Evolutionary conservation across 192 early-diverging fungal species (phyloP), one percentile per base, ranked within the genome.

Genomic region (Gamsiella multidivaricata): DNA sequence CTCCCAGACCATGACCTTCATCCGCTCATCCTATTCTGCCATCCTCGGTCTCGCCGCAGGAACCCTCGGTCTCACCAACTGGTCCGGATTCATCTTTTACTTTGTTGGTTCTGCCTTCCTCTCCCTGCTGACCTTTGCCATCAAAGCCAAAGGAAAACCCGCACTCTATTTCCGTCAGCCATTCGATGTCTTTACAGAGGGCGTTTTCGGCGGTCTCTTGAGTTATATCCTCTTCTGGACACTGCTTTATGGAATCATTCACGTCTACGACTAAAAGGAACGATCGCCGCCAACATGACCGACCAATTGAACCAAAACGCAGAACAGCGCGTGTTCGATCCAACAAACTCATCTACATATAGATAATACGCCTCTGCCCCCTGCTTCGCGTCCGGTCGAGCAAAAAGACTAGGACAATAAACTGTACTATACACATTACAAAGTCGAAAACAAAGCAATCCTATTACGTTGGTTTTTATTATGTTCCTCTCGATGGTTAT

Each of bases 11-110:
- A 73, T 94, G 46, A 84, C 83, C 50, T 92, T 88, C 70, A 87
- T 86, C 53, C 89, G 92, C 18, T 88, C 88, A 3, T 90, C 87
- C 14, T 82, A 90, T 60, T 90, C 92, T 5, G 89, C 86, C 47
- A 83, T 94, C 61, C 85, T 91, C 17, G 96, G 96, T 45, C 87
- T 89, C 17, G 92, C 94, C 20, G 96, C 95, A 23, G 96, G 96
- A 34, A 93, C 95, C 69, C 87, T 96, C 34, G 94, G 94, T 1
- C 85, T 97, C 57, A 93, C 93, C 6, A 91, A 93, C 28, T 86
- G 89, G 68, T 85, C 83, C 43, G 96, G 96, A 45, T 96, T 96
- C 70, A 84, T 91, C 54, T 96, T 95, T 80, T 97, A 95, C 74
- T 76, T 86, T 23, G 55, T 86, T 26, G 87, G 82, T 43, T 94